Evolutionary conservation across 2,329 filamentous ascomycete species (phyloP), one percentile per base, ranked within the genome.

Genomic region (Nectriaceae sp.): DNA sequence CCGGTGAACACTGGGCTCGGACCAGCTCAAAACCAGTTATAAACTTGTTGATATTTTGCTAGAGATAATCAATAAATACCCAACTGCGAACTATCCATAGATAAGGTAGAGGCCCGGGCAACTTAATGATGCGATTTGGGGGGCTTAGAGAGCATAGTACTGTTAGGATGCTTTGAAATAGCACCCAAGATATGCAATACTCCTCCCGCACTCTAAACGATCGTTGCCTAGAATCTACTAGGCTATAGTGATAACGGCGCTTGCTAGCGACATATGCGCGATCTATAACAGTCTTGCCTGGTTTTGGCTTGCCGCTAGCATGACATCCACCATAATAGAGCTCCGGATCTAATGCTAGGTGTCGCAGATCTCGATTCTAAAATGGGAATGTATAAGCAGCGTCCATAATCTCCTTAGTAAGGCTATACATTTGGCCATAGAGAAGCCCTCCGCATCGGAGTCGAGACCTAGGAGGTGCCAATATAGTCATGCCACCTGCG

Each of bases 1-100:
- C 42, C 0, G n/a, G 0, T n/a, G 42, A 49, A 18, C 38, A 21
- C 29, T 38, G 22, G 16, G 42, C 42, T 42, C n/a, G 31, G 16
- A 26, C 11, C 20, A 49, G 22, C 4, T 49, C 20, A 49, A 49
- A 45, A 0, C 42, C 24, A 11, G 42, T 49, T 5, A 13, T 45
- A 42, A 49, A 45, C 42, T 46, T 45, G n/a, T 49, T 42, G 33
- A 49, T 49, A 42, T 49, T 49, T 4, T 39, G 42, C 42, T 29
- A 49, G 42, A 40, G 22, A 5, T 31, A 49, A 35, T 46, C 20
- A 29, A 46, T 4, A 46, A 46, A 49, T 36, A 44, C 5, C 21
- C 26, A 15, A 44, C 26, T 49, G 29, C 21, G 21, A 19, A 44
- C 29, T 44, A 21, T 13, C 41, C 18, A 49, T 37, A 49, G 41